A percentile compares a stretch with the other conserved stretches of the same genome.
Evolutionary conservation across 2,329 filamentous ascomycete genomes (phyloP).

Genomic region (Exophiala xenobiotica): DNA sequence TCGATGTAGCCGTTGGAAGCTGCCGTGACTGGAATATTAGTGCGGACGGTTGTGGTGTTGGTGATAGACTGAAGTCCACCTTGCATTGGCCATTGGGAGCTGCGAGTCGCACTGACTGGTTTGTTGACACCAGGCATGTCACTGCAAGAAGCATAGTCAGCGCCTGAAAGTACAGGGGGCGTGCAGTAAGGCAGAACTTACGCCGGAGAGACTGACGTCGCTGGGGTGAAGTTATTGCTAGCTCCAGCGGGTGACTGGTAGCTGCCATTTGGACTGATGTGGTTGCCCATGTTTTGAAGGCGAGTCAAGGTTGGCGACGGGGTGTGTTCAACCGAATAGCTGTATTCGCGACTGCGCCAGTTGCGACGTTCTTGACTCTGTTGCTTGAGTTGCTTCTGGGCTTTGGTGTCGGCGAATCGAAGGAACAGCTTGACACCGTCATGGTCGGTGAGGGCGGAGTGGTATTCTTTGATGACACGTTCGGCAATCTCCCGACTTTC

Average conservation of each 20-base stretch:
- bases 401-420: constrained; percentile 93
- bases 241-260: constrained; percentile 45
- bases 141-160: constrained; percentile 34
- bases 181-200: constrained; percentile 35
- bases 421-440: constrained; percentile 86
- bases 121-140: constrained; percentile 44
- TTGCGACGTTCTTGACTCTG: constrained; percentile 92
- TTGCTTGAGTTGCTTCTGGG: constrained; percentile 95
- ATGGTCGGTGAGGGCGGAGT: constrained; percentile 72
- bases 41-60: constrained; percentile 36
- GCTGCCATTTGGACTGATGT: constrained; percentile 45
- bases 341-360: constrained; percentile 95
- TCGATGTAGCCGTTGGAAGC: constrained; percentile 32
- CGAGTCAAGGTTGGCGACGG: constrained; percentile 46
- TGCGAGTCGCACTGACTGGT: constrained; percentile 35
- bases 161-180: background rate
- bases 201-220: constrained; percentile 50
- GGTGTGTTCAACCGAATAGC: constrained; percentile 53
- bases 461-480: constrained; percentile 80
- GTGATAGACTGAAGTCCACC: constrained; percentile 40
- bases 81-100: constrained; percentile 39
- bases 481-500: constrained; percentile 87
- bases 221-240: constrained; percentile 47
- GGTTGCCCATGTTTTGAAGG: constrained; percentile 40
- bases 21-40: constrained; percentile 29